A percentile compares a stretch with the other conserved stretches of the same genome.
These are phyloP conservation scores for Chrysochromulina parva DNA, from an alignment of 78 protist genomes.

Conservation along the genomic window DNA sequence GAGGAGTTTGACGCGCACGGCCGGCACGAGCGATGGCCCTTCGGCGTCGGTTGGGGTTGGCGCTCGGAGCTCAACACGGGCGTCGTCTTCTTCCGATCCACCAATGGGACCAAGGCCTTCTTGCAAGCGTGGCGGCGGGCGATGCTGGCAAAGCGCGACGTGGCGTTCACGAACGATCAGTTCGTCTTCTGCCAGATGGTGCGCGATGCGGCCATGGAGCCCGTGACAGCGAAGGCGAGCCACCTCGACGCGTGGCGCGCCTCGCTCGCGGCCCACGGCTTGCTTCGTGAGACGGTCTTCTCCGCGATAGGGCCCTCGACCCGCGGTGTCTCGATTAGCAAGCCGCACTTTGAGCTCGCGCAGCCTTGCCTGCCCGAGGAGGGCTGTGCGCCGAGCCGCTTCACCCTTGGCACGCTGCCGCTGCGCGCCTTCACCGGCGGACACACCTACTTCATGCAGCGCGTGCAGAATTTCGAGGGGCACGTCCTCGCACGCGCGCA, in stretches of 20 bases:
- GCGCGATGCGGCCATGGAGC: neutral
- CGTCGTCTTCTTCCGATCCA: conserved; percentile 7
- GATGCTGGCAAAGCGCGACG: conserved; percentile 10
- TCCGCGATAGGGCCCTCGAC: neutral
- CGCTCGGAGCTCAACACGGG: neutral
- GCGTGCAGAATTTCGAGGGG: neutral
- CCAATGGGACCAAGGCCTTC: neutral
- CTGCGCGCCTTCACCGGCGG: neutral
- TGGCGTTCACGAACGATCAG: neutral
- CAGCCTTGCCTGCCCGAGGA: neutral
- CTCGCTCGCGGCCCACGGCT: neutral
- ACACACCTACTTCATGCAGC: conserved; percentile 15
- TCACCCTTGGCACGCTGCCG: conserved; percentile 3
- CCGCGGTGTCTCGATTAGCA: neutral
- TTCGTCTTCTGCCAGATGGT: neutral
- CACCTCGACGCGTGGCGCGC: neutral
- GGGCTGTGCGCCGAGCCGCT: neutral
- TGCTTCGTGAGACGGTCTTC: neutral
- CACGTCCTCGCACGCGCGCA: neutral
- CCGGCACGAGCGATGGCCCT: neutral
- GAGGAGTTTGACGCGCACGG: neutral
- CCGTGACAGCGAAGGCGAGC: neutral
- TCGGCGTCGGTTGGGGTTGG: neutral
- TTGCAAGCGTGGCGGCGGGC: neutral
- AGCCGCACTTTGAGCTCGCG: neutral